Evolutionary conservation across 2,329 filamentous ascomycete genomes (phyloP).

Genomic region (Diaporthe sp.): DNA sequence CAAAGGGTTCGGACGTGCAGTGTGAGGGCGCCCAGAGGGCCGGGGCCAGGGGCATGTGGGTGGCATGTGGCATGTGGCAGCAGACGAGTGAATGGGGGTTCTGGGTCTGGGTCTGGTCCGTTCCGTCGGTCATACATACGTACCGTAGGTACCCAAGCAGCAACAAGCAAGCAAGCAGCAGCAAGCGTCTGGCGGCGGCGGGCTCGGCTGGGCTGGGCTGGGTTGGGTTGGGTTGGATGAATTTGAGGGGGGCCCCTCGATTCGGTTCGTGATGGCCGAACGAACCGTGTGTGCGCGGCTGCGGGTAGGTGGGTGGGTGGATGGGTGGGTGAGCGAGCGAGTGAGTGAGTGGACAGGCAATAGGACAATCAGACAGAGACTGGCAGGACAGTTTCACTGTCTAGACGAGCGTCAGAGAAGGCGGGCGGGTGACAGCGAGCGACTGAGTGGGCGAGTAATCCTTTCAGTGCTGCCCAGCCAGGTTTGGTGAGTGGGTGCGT

Average conservation of each 20-base stretch:
- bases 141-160: constrained; percentile 11
- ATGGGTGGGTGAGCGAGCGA: constrained; percentile 14
- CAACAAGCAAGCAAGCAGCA: background rate
- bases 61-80: constrained; percentile 1
- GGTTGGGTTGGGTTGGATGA: background rate
- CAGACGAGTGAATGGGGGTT: constrained; percentile 2
- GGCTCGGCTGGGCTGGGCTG: background rate
- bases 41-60: constrained; percentile 22
- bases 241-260: constrained; percentile 9
- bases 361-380: background rate
- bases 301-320: constrained; percentile 13
- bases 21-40: background rate
- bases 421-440: background rate
- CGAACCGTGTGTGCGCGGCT: constrained; percentile 12
- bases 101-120: background rate
- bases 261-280: constrained; percentile 32
- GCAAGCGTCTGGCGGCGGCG: background rate
- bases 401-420: background rate
- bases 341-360: background rate
- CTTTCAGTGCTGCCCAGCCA: constrained; percentile 9
- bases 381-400: constrained; percentile 12
- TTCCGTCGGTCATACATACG: constrained; percentile 22
- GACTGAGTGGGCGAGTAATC: constrained; percentile 15
- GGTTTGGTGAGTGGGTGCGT: background rate
- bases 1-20: constrained; percentile 13